A percentile compares a stretch with the other conserved stretches of the same genome.
These are phyloP conservation scores for Cardamine chenopodiifolia DNA, from an alignment of 345 rosid species.

Conservation along the genomic window DNA sequence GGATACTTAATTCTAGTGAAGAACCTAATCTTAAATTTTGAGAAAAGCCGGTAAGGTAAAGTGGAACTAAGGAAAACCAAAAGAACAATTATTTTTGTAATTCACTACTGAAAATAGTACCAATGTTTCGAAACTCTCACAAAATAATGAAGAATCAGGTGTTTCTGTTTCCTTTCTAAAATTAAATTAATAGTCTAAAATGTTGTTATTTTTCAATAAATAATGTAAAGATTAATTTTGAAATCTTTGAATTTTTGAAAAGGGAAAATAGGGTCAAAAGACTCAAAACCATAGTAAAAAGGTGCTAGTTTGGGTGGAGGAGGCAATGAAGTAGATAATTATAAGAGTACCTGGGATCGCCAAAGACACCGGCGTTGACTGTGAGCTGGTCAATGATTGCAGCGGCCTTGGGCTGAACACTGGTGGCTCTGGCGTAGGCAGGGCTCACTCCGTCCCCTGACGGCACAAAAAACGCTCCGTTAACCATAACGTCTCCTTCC, in stretches of 20 bases:
- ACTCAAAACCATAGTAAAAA: neutral
- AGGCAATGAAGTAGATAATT: neutral
- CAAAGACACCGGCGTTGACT: constrained; percentile 73
- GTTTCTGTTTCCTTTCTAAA: too few relatives aligned
- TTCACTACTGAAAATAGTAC: neutral
- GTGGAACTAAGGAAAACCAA: neutral
- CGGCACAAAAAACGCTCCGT: constrained; percentile 94
- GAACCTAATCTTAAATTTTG: too few relatives aligned
- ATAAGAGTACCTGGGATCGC: constrained; percentile 67
- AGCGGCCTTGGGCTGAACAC: constrained; percentile 78
- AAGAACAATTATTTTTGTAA: neutral
- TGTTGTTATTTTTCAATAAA: neutral
- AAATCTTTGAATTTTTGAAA: neutral
- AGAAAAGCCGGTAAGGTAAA: neutral
- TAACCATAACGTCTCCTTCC: constrained; percentile 83
- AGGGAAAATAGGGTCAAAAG: constrained; percentile 2
- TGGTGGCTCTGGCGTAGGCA: constrained; percentile 71
- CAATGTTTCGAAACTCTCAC: neutral
- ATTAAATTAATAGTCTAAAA: neutral
- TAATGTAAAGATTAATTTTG: neutral
- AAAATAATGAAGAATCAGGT: neutral
- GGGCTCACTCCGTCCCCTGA: constrained; percentile 73
- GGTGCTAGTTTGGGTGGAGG: constrained; percentile 2
- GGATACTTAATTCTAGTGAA: neutral
- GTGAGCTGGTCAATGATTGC: constrained; percentile 66